Conservation (phyloP, 169 alveolate species). For the Cryptosporidium andersoni region DNA sequence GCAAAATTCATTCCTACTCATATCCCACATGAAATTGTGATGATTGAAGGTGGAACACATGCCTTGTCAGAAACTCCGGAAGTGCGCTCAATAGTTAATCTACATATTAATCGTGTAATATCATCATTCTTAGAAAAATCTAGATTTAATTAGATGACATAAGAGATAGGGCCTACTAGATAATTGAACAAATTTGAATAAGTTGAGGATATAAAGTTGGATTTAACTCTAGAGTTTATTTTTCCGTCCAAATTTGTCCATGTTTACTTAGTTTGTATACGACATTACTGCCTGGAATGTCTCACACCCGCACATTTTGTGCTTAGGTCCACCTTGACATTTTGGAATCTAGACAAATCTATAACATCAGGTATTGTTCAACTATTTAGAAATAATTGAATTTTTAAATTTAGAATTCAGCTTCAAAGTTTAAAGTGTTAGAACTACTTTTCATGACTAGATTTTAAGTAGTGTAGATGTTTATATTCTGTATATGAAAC, state of each 20-base stretch:
- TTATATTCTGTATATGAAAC: background rate
- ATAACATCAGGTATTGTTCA: background rate
- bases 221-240: too few species aligned
- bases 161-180: too few species aligned
- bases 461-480: too few species aligned
- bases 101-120: conserved; percentile 48
- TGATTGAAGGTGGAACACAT: conserved; percentile 65
- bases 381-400: background rate
- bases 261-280: too few species aligned
- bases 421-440: too few species aligned
- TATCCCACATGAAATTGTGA: conserved; percentile 66
- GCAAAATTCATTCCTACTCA: conserved; percentile 70
- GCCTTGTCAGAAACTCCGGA: conserved; percentile 58
- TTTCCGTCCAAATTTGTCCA: too few species aligned
- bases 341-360: background rate
- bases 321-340: too few species aligned
- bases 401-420: too few species aligned
- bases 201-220: background rate
- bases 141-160: too few species aligned
- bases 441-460: too few species aligned
- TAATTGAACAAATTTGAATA: too few species aligned
- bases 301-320: conserved; percentile 37
- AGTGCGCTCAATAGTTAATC: conserved; percentile 49
- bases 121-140: background rate
- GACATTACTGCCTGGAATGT: background rate